Conservation (phyloP, 129 eudicot genomes). For the Artemisia annua region DNA sequence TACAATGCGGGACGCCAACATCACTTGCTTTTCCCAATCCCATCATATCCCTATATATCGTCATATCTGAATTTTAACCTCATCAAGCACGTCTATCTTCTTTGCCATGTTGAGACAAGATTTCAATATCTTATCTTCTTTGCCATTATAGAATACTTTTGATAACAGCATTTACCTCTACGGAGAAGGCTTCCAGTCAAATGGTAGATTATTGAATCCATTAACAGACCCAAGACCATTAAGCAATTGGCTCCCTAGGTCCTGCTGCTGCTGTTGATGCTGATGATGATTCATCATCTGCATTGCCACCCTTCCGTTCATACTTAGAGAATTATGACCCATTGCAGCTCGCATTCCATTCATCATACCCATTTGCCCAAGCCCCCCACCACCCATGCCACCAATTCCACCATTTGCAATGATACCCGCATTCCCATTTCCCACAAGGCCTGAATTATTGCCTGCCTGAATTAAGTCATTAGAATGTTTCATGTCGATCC, state of each 20-base stretch:
- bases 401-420: constrained; percentile 19
- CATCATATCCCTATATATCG: constrained; percentile 20
- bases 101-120: constrained; percentile 32
- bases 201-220: constrained; percentile 79
- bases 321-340: constrained; percentile 56
- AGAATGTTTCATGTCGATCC: constrained; percentile 56
- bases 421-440: constrained; percentile 29
- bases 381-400: constrained; percentile 68
- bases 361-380: constrained; percentile 59
- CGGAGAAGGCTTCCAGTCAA: constrained; percentile 92
- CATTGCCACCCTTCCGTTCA: constrained; percentile 84
- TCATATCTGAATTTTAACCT: constrained; percentile 7
- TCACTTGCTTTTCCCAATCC: constrained; percentile 23
- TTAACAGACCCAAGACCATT: constrained; percentile 86
- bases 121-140: constrained; percentile 16
- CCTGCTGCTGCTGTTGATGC: constrained; percentile 51
- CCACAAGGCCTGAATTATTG: constrained; percentile 47
- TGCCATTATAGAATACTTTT: constrained; percentile 19
- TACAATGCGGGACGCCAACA: constrained; percentile 34
- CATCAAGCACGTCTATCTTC: constrained; percentile 21
- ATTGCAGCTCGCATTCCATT: constrained; percentile 73
- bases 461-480: constrained; percentile 56
- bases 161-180: constrained; percentile 26
- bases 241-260: constrained; percentile 66
- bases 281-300: constrained; percentile 57